These are phyloP conservation scores for Spathaspora hagerdaliae DNA, from an alignment of 805 yeast species.

Conservation along the genomic window DNA sequence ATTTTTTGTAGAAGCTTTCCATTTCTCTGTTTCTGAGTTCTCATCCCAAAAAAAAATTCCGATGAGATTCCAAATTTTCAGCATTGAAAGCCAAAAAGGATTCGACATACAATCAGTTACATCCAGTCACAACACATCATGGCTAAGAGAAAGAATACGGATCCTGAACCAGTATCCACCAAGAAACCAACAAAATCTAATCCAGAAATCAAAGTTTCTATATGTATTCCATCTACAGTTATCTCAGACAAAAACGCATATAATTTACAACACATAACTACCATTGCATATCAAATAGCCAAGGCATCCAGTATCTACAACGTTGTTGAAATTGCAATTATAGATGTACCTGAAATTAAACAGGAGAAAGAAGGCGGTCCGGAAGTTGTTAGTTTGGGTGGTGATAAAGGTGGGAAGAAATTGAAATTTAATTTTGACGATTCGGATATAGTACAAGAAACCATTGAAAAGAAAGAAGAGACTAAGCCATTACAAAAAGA, in stretches of 20 bases:
- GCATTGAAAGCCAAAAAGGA: no score
- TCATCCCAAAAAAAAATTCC: no score
- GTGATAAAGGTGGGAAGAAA: conserved; percentile 21
- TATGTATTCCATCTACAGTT: conserved; percentile 72
- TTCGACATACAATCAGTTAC: background rate
- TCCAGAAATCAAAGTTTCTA: conserved; percentile 38
- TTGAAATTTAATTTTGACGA: conserved; percentile 15
- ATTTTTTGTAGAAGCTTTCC: no score
- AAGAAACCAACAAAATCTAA: conserved; percentile 26
- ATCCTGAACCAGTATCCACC: conserved; percentile 14
- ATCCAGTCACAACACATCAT: conserved; percentile 2
- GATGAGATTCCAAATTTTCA: no score
- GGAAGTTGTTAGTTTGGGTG: conserved; percentile 18
- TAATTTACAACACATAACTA: conserved; percentile 70
- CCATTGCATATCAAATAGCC: conserved; percentile 73
- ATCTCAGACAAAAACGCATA: conserved; percentile 52
- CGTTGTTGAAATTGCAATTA: conserved; percentile 70
- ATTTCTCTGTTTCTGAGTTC: no score
- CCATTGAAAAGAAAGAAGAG: conserved; percentile 6
- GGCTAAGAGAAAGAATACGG: conserved; percentile 23
- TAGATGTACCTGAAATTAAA: conserved; percentile 44
- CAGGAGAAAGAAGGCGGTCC: conserved; percentile 9
- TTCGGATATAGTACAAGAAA: conserved; percentile 13
- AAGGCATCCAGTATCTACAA: conserved; percentile 65
- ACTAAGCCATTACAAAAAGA: conserved; percentile 4